Base-by-base conservation (phyloP, 2,329 filamentous ascomycete species). In the Botrytis deweyae region DNA sequence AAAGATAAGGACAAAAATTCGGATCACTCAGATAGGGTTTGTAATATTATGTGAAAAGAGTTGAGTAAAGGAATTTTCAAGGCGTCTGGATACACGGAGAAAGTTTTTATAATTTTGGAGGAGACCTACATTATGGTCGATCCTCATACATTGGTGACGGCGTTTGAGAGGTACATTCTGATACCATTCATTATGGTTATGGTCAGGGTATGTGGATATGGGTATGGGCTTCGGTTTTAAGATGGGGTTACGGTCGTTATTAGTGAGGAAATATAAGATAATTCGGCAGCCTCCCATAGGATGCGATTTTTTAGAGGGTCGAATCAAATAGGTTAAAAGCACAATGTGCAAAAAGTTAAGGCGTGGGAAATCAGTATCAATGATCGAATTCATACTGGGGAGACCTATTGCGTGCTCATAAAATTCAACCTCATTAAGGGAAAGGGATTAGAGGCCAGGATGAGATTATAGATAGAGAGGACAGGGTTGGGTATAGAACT, bases 11-110 rank as follows among this genome's bases (percentile, higher is more conserved):
- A 77, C 46, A 74, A 77, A 20, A 74, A 77, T 49, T 68, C 65
- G 63, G 75, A 75, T 55, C 78, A 84, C 55, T 82, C 84, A 1
- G 86, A 87, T 74, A 82, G 86, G 76, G 85, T 87, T 78, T 87
- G 86, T 77, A 79, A 77, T 16, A 80, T 87, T 70, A 87, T 87
- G 86, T 87, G 76, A 70, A 38, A 44, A 16, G 3, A 10, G 18
- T 33, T 25, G 49, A 20, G 55, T 10, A 44, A 40, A 10, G 7
- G 25, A 9, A 69, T 69, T 29, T 14, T 29, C 52, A 10, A 29
- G n/a, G 36, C 49, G 38, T 33, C 10, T 22, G 36, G 38, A 16
- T 69, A 33, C 29, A n/a, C 36, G 33, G 20, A 29, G n/a, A 42
- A 40, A 10, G 55, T 38, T 68, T 52, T 44, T 22, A 58, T 42